phyloP scores from a whole-genome alignment of 2,329 filamentous ascomycete species.

The Coniochaeta sp. region DNA sequence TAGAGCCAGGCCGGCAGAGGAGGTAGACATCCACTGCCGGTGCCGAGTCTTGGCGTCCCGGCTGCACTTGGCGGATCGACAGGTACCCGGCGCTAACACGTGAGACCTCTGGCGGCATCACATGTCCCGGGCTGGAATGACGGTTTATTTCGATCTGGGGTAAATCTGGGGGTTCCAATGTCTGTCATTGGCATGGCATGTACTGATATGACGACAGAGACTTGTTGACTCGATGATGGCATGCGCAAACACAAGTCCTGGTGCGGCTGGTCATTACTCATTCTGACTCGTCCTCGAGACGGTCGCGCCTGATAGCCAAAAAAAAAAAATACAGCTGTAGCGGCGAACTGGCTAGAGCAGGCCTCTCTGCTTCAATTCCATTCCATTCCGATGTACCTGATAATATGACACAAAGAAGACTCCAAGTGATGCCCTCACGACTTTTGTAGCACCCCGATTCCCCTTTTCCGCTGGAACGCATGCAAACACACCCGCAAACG shows the following conservation, averaged over 20 bases:
- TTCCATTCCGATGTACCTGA: background rate
- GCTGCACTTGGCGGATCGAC: background rate
- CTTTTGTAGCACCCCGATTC: background rate
- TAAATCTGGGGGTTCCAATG: background rate
- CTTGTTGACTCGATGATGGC: too few species aligned
- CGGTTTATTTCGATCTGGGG: background rate
- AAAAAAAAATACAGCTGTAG: background rate
- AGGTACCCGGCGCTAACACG: background rate
- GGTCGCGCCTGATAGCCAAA: too few species aligned
- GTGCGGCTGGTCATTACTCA: too few species aligned
- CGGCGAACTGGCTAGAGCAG: background rate
- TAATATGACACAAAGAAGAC: background rate
- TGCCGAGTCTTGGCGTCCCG: background rate
- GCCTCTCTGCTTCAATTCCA: background rate
- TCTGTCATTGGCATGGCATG: background rate
- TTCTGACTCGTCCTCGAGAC: too few species aligned
- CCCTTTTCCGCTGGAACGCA: constrained; percentile 2
- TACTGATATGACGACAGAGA: background rate
- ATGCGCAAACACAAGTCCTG: too few species aligned
- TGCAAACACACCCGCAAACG: background rate
- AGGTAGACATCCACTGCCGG: background rate
- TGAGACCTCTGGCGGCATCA: background rate
- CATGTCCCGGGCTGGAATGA: background rate
- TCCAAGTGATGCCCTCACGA: background rate
- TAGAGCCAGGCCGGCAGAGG: background rate